phyloP scores from a whole-genome alignment of 257 asterid genomes.

The Rubia yunnanensis region DNA sequence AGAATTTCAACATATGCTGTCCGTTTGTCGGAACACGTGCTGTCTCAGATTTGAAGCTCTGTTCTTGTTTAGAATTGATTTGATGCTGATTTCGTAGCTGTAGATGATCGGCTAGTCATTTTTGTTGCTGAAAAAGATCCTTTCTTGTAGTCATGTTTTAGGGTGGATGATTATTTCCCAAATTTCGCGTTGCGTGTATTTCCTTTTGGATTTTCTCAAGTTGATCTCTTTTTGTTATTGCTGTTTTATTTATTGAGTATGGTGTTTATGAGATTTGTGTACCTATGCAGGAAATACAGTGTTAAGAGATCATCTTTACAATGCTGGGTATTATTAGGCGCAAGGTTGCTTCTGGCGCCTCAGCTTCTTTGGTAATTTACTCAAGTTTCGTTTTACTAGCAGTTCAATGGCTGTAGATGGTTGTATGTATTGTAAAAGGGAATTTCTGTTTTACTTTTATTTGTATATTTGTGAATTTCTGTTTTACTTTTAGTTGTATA shows the following conservation, averaged over 20 bases:
- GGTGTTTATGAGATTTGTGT: not conserved
- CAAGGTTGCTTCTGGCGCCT: slow-evolving; percentile 59
- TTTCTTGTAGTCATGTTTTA: not conserved
- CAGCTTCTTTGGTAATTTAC: slow-evolving; percentile 44
- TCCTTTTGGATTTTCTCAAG: not conserved
- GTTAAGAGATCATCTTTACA: slow-evolving; percentile 27
- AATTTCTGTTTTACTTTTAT: not conserved
- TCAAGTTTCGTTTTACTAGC: not conserved
- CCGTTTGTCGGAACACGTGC: not conserved
- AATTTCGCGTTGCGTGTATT: not conserved
- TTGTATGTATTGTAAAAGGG: not conserved
- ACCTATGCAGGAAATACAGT: slow-evolving; percentile 14
- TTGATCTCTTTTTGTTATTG: not conserved
- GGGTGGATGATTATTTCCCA: not conserved
- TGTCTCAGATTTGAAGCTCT: not conserved
- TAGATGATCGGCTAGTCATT: not conserved
- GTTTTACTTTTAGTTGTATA: not conserved
- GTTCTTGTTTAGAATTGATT: not conserved
- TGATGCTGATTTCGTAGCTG: not conserved
- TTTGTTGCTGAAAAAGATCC: not conserved
- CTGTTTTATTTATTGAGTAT: not conserved
- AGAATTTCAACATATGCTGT: not conserved
- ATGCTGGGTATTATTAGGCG: slow-evolving; percentile 92
- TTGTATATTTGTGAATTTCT: not conserved
- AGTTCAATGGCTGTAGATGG: not conserved